A percentile compares a stretch with the other conserved stretches of the same genome.
These are phyloP conservation scores for Periconia macrospinosa DNA, from an alignment of 2,329 filamentous ascomycete genomes.

Conservation along the genomic window DNA sequence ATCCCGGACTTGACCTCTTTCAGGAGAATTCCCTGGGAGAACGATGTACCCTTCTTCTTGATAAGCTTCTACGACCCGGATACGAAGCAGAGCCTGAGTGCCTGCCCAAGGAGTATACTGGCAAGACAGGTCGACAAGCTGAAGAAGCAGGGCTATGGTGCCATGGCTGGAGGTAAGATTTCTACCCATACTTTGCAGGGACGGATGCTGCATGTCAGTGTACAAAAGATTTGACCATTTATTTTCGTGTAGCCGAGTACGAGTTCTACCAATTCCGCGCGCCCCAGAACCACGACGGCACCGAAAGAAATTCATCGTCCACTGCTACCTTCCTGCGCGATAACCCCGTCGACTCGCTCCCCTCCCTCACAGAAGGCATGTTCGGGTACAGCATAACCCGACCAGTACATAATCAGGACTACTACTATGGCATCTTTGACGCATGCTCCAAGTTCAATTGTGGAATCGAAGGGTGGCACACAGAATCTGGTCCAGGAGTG, in stretches of 20 bases:
- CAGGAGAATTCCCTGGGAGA: slow-evolving; percentile 87
- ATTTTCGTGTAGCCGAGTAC: slow-evolving; percentile 71
- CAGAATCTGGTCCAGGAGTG: slow-evolving; percentile 89
- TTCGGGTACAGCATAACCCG: slow-evolving; percentile 91
- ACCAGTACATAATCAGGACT: slow-evolving; percentile 86
- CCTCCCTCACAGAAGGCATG: slow-evolving; percentile 87
- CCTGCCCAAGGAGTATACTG: slow-evolving; percentile 78
- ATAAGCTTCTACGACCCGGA: slow-evolving; percentile 84
- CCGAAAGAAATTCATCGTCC: slow-evolving; percentile 64
- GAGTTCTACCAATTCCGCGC: slow-evolving; percentile 91
- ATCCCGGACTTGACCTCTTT: slow-evolving; percentile 77
- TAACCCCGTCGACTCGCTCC: slow-evolving; percentile 73
- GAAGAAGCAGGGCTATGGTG: slow-evolving; percentile 69
- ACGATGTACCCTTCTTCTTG: slow-evolving; percentile 82
- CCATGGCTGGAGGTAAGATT: slow-evolving; percentile 82
- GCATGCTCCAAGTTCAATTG: slow-evolving; percentile 77
- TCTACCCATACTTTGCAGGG: background rate
- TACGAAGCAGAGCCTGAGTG: slow-evolving; percentile 69
- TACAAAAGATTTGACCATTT: slow-evolving; percentile 18
- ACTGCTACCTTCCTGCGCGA: slow-evolving; percentile 74
- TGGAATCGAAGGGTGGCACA: slow-evolving; percentile 92
- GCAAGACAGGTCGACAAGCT: slow-evolving; percentile 69
- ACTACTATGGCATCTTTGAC: slow-evolving; percentile 86
- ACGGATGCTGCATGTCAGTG: slow-evolving; percentile 15
- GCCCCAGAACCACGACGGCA: slow-evolving; percentile 55